Evolutionary conservation across 148 eudicot species (phyloP).

Genomic region (Spergularia marina): DNA sequence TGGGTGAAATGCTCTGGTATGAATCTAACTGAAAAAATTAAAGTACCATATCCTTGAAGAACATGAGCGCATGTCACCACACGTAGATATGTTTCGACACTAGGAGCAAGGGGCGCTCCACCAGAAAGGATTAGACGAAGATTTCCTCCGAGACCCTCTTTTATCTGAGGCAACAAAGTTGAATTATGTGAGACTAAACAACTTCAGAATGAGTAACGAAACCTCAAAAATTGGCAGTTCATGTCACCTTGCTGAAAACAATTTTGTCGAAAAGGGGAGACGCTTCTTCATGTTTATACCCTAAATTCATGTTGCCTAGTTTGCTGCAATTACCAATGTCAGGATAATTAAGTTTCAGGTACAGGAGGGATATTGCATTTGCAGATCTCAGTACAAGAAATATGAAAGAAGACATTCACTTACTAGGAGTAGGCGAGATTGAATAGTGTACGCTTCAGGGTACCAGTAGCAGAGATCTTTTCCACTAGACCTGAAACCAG

Average conservation of each 20-base stretch:
- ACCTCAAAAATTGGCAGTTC: neutral
- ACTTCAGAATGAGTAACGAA: neutral
- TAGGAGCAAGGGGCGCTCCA: conserved; percentile 85
- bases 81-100: conserved; percentile 66
- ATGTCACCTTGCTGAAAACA: conserved; percentile 74
- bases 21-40: neutral
- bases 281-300: conserved; percentile 73
- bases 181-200: neutral
- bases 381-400: neutral
- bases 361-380: neutral
- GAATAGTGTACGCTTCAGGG: conserved; percentile 62
- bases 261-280: conserved; percentile 75
- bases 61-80: conserved; percentile 92
- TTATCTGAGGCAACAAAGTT: conserved; percentile 46
- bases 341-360: neutral
- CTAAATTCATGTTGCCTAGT: conserved; percentile 69
- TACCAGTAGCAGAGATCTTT: conserved; percentile 61
- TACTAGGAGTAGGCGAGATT: conserved; percentile 84
- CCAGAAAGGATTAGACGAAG: conserved; percentile 84
- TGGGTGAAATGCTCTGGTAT: neutral
- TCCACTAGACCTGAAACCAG: conserved; percentile 57
- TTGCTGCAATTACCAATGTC: conserved; percentile 52
- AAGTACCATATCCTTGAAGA: conserved; percentile 90
- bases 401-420: conserved; percentile 28
- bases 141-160: conserved; percentile 85